Evolutionary conservation across 2,329 filamentous ascomycete species (phyloP).

Genomic region (Phialocephala sp.): DNA sequence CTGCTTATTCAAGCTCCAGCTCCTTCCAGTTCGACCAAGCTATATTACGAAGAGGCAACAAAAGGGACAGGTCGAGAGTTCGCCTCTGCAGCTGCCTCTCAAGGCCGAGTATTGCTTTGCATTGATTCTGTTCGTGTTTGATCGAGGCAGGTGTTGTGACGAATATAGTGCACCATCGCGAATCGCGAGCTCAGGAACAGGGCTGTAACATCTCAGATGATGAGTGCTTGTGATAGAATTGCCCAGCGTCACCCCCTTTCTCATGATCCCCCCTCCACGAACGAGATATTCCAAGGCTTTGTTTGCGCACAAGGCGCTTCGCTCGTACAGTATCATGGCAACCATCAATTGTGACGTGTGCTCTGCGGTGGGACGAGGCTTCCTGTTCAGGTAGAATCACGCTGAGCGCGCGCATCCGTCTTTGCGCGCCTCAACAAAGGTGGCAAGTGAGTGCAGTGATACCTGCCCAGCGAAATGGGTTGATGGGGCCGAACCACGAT

Average conservation of each 20-base stretch:
- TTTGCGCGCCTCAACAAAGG: not conserved
- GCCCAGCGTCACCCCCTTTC: constrained; percentile 9
- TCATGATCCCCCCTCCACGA: not conserved
- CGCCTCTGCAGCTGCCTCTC: not conserved
- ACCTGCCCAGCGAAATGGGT: not conserved
- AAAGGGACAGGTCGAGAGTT: constrained; percentile 2
- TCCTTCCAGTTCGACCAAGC: not conserved
- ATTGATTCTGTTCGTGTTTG: constrained; percentile 1
- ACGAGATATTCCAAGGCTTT: not conserved
- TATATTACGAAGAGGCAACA: not conserved
- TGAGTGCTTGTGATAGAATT: constrained; percentile 8
- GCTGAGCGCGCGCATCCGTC: not conserved
- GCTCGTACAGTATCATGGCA: not conserved
- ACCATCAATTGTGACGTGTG: constrained; percentile 17
- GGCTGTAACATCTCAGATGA: constrained; percentile 11
- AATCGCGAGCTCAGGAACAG: not conserved
- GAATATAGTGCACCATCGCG: constrained; percentile 7
- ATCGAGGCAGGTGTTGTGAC: constrained; percentile 9
- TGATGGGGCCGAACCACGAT: not conserved
- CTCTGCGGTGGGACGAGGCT: constrained; percentile 10
- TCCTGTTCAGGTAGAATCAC: constrained; percentile 6
- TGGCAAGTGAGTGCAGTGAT: not conserved
- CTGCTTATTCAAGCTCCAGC: constrained; percentile 5
- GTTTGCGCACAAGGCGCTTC: constrained; percentile 5
- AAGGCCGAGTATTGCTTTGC: constrained; percentile 5